Conservation (phyloP, 768 basidiomycete genomes). For the Psilocybe azurescens region DNA sequence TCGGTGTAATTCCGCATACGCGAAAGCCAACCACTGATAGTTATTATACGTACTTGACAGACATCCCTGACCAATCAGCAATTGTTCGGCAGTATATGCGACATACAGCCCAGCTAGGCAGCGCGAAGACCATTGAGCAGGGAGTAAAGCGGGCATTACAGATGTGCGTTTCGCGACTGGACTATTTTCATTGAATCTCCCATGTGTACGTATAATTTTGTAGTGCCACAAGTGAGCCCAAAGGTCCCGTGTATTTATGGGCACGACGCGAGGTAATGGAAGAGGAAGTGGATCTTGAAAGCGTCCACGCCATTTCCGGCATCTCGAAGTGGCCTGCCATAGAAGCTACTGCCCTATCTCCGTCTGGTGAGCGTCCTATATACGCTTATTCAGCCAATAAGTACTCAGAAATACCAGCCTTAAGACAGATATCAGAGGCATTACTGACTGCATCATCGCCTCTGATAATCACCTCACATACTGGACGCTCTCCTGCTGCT, state of each 20-base stretch:
- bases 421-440: constrained; percentile 48
- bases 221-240: constrained; percentile 73
- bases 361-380: constrained; percentile 28
- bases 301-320: constrained; percentile 35
- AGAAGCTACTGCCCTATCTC: constrained; percentile 53
- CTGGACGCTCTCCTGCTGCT: constrained; percentile 59
- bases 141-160: constrained; percentile 64
- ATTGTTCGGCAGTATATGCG: constrained; percentile 83
- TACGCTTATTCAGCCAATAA: background rate
- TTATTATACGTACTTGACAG: constrained; percentile 32
- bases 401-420: constrained; percentile 27
- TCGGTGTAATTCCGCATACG: background rate
- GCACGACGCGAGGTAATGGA: constrained; percentile 75
- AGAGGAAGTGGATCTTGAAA: constrained; percentile 53
- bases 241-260: constrained; percentile 79
- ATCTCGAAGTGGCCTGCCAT: constrained; percentile 56
- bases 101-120: constrained; percentile 61
- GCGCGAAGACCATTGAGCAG: constrained; percentile 55
- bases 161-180: constrained; percentile 46
- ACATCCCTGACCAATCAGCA: constrained; percentile 71
- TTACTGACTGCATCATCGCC: constrained; percentile 57
- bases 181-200: background rate
- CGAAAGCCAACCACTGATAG: no score
- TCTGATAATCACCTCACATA: constrained; percentile 67
- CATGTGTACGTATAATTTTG: background rate